phyloP scores from a whole-genome alignment of 2,329 filamentous ascomycete species.

The Cadophora sp. region DNA sequence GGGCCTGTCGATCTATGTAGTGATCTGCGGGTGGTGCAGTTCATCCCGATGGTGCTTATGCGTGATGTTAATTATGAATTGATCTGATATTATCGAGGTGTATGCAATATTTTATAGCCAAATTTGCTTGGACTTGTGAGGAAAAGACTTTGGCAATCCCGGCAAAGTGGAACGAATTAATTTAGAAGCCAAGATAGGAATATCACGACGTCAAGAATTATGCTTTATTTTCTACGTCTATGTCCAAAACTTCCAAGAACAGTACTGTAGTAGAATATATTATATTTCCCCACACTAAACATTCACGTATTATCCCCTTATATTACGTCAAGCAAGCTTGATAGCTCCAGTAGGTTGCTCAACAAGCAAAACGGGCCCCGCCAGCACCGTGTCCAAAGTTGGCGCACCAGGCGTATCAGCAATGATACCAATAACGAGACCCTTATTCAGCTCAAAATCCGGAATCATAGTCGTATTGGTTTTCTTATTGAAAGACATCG shows the following conservation, averaged over 20 bases:
- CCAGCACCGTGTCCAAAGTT: conserved; percentile 48
- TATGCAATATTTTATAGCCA: too few species aligned
- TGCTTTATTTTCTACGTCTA: too few species aligned
- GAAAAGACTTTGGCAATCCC: too few species aligned
- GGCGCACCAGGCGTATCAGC: conserved; percentile 48
- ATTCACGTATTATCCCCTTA: too few species aligned
- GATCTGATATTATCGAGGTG: neutral
- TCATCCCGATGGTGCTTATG: neutral
- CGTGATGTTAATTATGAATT: neutral
- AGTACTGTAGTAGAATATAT: too few species aligned
- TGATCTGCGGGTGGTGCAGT: neutral
- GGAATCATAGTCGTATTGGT: conserved; percentile 48
- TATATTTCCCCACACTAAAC: too few species aligned
- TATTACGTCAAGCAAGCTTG: conserved; percentile 18
- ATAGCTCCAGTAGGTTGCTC: conserved; percentile 45
- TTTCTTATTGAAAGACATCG: conserved; percentile 47
- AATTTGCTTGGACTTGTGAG: too few species aligned
- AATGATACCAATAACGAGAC: conserved; percentile 48
- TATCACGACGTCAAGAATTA: too few species aligned
- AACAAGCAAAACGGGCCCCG: conserved; percentile 49
- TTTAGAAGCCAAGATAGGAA: too few species aligned
- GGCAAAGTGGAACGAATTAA: too few species aligned
- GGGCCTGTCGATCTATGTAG: neutral
- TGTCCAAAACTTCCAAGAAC: too few species aligned
- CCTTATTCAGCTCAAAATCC: conserved; percentile 47